phyloP scores from a whole-genome alignment of 2,329 filamentous ascomycete species.

The Penicillium frequentans region DNA sequence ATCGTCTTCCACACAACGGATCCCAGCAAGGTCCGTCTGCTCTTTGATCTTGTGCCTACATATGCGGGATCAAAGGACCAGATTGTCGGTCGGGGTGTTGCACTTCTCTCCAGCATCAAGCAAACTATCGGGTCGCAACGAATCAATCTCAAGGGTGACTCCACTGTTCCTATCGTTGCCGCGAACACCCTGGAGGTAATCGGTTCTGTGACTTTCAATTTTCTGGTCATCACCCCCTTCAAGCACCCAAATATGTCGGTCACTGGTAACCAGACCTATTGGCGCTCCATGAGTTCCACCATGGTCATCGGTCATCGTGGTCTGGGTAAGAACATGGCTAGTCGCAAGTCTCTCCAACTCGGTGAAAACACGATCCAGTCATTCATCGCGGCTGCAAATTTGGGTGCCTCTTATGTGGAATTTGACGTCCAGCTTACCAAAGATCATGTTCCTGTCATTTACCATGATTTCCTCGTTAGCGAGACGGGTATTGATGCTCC shows the following conservation, averaged over 20 bases:
- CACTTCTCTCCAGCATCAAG: constrained; percentile 81
- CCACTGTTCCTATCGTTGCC: constrained; percentile 87
- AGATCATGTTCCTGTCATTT: constrained; percentile 96
- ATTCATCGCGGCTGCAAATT: constrained; percentile 91
- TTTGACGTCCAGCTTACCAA: constrained; percentile 97
- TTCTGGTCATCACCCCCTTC: constrained; percentile 91
- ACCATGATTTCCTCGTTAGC: constrained; percentile 96
- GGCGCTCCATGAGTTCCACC: constrained; percentile 86
- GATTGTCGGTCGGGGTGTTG: constrained; percentile 83
- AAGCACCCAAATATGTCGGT: constrained; percentile 91
- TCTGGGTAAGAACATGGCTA: constrained; percentile 84
- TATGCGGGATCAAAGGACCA: constrained; percentile 82
- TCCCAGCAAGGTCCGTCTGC: constrained; percentile 75
- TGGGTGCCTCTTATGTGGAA: constrained; percentile 74
- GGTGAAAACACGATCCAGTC: constrained; percentile 95
- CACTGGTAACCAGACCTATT: constrained; percentile 88
- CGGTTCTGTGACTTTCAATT: constrained; percentile 94
- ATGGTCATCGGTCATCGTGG: constrained; percentile 77
- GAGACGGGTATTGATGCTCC: constrained; percentile 97
- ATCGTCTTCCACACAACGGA: constrained; percentile 84
- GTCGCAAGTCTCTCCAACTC: constrained; percentile 83
- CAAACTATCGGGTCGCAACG: constrained; percentile 78
- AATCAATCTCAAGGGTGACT: constrained; percentile 89
- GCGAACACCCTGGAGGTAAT: constrained; percentile 83
- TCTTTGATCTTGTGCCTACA: constrained; percentile 94